A percentile compares a stretch with the other conserved stretches of the same genome.
phyloP scores from a whole-genome alignment of 2,329 filamentous ascomycete genomes.

The Catunica adiposa region DNA sequence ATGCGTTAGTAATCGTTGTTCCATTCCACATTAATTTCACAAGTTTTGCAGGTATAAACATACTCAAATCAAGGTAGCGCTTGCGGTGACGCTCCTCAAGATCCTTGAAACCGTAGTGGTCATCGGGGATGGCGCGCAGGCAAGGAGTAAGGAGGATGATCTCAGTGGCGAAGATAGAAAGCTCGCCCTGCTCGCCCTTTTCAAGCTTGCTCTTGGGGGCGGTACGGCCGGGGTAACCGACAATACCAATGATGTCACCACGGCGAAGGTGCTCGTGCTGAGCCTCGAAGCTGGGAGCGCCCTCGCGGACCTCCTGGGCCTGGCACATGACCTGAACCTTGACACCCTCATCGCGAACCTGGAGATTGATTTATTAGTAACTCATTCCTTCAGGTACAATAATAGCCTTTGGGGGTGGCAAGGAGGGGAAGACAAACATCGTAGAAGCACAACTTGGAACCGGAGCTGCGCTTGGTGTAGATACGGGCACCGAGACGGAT shows the following conservation, averaged over 20 bases:
- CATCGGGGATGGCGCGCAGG: conserved; percentile 74
- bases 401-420: not conserved
- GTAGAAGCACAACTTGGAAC: conserved; percentile 82
- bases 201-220: conserved; percentile 77
- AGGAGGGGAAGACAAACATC: too few relatives aligned
- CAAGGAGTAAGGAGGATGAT: conserved; percentile 78
- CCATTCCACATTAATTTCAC: too few relatives aligned
- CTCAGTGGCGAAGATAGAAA: conserved; percentile 83
- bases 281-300: conserved; percentile 53
- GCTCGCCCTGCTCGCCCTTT: conserved; percentile 66
- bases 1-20: not conserved
- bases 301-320: conserved; percentile 56
- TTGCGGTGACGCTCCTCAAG: conserved; percentile 85
- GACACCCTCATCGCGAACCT: conserved; percentile 39
- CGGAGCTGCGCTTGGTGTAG: conserved; percentile 70
- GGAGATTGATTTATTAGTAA: not conserved
- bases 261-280: conserved; percentile 81
- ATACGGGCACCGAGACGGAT: conserved; percentile 72
- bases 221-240: conserved; percentile 69
- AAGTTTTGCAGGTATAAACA: not conserved
- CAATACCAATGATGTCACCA: conserved; percentile 83
- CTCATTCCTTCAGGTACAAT: not conserved
- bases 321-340: conserved; percentile 90
- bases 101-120: conserved; percentile 91
- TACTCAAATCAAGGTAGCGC: conserved; percentile 72